A percentile compares a stretch with the other conserved stretches of the same genome.
phyloP scores from a whole-genome alignment of 495 filamentous ascomycete genomes.

The Parachaetomium inaequale region DNA sequence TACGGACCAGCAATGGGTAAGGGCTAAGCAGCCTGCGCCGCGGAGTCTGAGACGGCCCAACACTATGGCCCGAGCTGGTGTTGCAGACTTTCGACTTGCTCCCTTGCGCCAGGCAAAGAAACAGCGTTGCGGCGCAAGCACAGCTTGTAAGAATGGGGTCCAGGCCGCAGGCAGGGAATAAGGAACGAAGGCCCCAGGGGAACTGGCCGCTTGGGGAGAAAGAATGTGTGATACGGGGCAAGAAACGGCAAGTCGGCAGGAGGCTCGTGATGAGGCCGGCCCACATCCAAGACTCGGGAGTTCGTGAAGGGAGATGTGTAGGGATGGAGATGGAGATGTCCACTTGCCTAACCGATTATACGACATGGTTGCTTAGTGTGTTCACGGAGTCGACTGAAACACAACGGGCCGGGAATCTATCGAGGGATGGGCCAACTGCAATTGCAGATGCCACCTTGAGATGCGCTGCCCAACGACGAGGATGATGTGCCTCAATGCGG shows the following conservation, averaged over 20 bases:
- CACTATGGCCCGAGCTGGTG: background rate
- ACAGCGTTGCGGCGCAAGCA: constrained; percentile 16
- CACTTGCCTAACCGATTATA: constrained; percentile 72
- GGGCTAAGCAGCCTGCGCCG: constrained; percentile 23
- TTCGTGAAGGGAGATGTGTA: constrained; percentile 7
- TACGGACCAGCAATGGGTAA: constrained; percentile 22
- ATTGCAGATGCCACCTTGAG: background rate
- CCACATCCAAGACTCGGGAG: constrained; percentile 1
- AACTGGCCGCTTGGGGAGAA: constrained; percentile 19
- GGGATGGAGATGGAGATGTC: constrained; percentile 15
- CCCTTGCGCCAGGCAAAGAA: constrained; percentile 36
- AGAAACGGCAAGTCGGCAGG: constrained; percentile 6
- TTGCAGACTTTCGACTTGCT: background rate
- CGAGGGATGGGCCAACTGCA: background rate
- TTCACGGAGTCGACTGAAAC: constrained; percentile 15
- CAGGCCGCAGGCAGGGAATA: constrained; percentile 6
- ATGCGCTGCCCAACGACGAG: background rate
- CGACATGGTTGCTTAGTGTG: constrained; percentile 46
- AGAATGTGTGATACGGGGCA: constrained; percentile 16
- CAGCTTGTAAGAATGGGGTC: constrained; percentile 2
- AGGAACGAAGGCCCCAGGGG: constrained; percentile 4
- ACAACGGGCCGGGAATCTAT: constrained; percentile 8
- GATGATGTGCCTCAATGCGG: background rate
- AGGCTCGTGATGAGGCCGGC: background rate
- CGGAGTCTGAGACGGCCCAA: constrained; percentile 17